Base-by-base conservation (phyloP, 2,329 filamentous ascomycete genomes). In the Helotiales sp. region DNA sequence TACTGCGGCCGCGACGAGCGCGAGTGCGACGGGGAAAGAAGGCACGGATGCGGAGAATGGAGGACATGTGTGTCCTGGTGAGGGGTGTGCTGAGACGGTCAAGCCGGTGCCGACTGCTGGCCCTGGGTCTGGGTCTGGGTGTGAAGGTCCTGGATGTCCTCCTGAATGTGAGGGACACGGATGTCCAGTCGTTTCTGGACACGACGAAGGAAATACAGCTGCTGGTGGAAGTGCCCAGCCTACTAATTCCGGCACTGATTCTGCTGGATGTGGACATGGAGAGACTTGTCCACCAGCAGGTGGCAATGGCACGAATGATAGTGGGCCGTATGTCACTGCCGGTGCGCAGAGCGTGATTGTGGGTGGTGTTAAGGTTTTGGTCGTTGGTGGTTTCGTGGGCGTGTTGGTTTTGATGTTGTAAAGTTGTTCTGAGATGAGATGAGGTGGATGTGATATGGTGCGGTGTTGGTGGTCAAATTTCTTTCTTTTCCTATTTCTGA, bases 331-430 rank as follows among this genome's bases (percentile, higher is more conserved):
- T 52, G 17, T 61, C 15, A 50, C 28, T 30, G 28, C 28, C 6
- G 59, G 59, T 3, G 59, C 59, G 2, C 43, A 61, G n/a, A 49
- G 45, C 1, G 20, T n/a, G 22, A 7, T 61, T 61, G 28, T 32
- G 22, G 24, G 40, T 13, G 43, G 58, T 1, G 26, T 30, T 17
- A 26, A 49, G 55, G 55, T 40, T 17, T 28, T 59, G 55, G 55
- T 26, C 28, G 10, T 59, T 24, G 34, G 55, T 2, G 22, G 22
- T 6, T n/a, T 59, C 2, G 34, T 59, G 1, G 55, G 55, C 2
- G 13, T 17, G 11, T 45, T 37, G 55, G 20, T 43, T 43, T 59
- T 40, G 55, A 28, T 40, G 55, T n/a, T 59, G 22, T 59, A 59
- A 34, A 20, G 37, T 55, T 34, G 30, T 28, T 15, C 28, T 50